Evolutionary conservation across 1,284 basidiomycete species (phyloP), one percentile per base, ranked within the genome.

Genomic region (Naganishia sp.): DNA sequence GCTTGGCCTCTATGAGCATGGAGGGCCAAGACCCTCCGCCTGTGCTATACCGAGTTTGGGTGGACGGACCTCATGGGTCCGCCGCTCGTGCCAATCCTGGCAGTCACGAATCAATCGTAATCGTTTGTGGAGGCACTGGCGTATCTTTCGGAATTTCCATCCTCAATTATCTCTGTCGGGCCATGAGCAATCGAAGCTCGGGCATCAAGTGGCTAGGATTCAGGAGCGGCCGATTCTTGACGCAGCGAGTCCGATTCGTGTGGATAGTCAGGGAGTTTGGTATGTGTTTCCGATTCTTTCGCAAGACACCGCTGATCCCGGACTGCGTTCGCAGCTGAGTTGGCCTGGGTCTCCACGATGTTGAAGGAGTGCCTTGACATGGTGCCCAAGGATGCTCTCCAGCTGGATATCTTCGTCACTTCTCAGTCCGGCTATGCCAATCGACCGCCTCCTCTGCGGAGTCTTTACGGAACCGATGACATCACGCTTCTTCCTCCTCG

Each of bases 191-290:
- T 53, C 77, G 84, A 66, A 83, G 85, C 75, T 73, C 77, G 82
- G 82, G 82, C 3, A 76, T 75, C 21, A 81, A 84, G 6, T 81
- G 79, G 79, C 80, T 82, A 6, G 72, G 78, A 13, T 72, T 74
- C 63, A 75, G 74, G 49, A 72, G 75, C 52, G 75, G 75, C 3
- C 81, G 79, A 49, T 85, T 84, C 70, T 80, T 81, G 66, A 86
- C 85, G 1, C 81, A 77, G 46, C 83, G 90, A 2, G 83, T 92
- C 0, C 83, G 90, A 28, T 91, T 94, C 71, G 85, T 93, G 3
- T 94, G 92, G 92, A 84, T 93, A 55, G 83, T 91, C 55, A 83
- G 90, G 58, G 91, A 93, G 74, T 91, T 88, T 74, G 84, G 89
- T 89, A 67, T 76, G 85, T 13, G 13, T 52, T 49, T 62, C 23